phyloP scores from a whole-genome alignment of 768 basidiomycete species.

The Melanogaster broomeanus region DNA sequence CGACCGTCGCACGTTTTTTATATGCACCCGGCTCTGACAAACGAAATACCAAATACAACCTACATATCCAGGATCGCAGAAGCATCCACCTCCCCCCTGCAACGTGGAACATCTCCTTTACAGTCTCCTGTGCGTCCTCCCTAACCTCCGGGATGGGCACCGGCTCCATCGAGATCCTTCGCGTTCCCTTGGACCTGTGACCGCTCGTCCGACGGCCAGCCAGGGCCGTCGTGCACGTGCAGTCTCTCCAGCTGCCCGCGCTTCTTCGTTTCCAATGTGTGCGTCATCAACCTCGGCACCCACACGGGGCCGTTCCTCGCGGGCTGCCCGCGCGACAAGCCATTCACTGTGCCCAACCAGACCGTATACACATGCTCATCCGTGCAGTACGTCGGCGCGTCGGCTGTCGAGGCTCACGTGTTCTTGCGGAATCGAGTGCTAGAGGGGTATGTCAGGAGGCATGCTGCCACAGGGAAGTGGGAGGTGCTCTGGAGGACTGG shows the following conservation, averaged over 20 bases:
- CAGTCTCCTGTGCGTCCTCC: constrained; percentile 44
- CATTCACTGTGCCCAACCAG: constrained; percentile 29
- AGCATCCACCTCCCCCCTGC: constrained; percentile 22
- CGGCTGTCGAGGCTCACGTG: constrained; percentile 7
- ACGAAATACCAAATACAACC: background rate
- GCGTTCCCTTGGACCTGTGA: constrained; percentile 37
- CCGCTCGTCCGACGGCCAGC: background rate
- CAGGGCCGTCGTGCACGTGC: constrained; percentile 20
- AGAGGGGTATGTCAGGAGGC: constrained; percentile 15
- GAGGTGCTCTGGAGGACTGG: constrained; percentile 38
- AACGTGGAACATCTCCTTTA: constrained; percentile 48
- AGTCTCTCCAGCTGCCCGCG: constrained; percentile 15
- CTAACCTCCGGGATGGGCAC: constrained; percentile 34
- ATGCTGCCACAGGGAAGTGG: background rate
- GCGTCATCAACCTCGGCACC: constrained; percentile 20
- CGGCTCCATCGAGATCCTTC: constrained; percentile 47
- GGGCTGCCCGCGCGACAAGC: constrained; percentile 16
- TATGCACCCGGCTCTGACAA: background rate
- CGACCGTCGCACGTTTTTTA: constrained; percentile 43
- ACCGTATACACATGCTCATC: constrained; percentile 22
- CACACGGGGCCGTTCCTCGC: constrained; percentile 39
- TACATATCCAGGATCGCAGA: constrained; percentile 30
- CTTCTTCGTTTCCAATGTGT: constrained; percentile 4
- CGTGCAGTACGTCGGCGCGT: constrained; percentile 21
- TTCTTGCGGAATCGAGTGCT: constrained; percentile 36